Evolutionary conservation across 371 early-diverging fungal species (phyloP), one percentile per base, ranked within the genome.

Genomic region (Mortierella sp.): DNA sequence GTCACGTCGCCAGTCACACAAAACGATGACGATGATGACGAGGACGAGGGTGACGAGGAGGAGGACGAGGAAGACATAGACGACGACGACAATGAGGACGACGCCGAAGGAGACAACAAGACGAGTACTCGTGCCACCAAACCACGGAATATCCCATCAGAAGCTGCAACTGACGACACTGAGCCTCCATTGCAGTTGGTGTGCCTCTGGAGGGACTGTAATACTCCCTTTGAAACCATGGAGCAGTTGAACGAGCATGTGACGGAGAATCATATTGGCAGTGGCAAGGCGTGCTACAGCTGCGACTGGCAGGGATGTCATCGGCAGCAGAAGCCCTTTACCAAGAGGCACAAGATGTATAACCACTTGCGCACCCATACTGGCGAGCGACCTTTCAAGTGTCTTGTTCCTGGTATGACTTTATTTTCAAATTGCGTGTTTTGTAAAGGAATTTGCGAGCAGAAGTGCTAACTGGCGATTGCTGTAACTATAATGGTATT

Each of bases 291-390:
- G 72, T 91, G 91, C 70, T 97, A 97, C 87, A 88, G 89, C 60
- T 97, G 97, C 80, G 90, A 90, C 72, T 97, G 97, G 97, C 89
- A 91, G 58, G 94, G 92, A n/a, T 97, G 97, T 83, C 89, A 90
- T 50, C 93, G 97, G 60, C 87, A 87, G 60, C 89, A 91, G 72
- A 92, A 93, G 80, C 96, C 97, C n/a, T 97, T 97, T 82, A 91
- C 95, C 28, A 96, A 97, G 84, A 89, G 97, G 16, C 97, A 97
- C 88, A 96, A 96, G 88, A 95, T 96, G 92, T 94, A 92, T 73
- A 96, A 97, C 78, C 97, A 97, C 85, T 84, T 95, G 82, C 94
- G 97, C 16, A 96, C 95, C 42, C 97, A 97, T 84, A 96, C 96
- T 47, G 96, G 96, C 19, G 95, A 95, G 84, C 89, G 93, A 45